These are phyloP conservation scores for Fusarium nodosum DNA, from an alignment of 2,329 filamentous ascomycete genomes.

Conservation along the genomic window DNA sequence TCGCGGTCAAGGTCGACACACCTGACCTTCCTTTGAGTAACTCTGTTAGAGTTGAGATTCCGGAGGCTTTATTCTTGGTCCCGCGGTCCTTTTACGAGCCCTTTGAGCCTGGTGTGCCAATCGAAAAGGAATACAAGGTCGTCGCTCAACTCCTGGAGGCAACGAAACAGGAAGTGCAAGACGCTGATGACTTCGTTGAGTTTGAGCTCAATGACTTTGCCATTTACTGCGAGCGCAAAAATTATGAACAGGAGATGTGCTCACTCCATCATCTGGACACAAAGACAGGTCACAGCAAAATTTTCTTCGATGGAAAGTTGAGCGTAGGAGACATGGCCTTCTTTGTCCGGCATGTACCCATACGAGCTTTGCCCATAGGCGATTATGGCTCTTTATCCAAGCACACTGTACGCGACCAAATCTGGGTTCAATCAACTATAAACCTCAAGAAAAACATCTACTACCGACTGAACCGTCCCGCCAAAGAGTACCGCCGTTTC, in stretches of 20 bases:
- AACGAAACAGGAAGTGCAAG: slow-evolving; percentile 23
- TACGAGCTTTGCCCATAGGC: slow-evolving; percentile 73
- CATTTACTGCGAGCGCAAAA: slow-evolving; percentile 62
- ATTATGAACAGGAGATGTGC: slow-evolving; percentile 64
- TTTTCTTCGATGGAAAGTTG: slow-evolving; percentile 73
- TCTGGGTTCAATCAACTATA: slow-evolving; percentile 73
- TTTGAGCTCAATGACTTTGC: slow-evolving; percentile 70
- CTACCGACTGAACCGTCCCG: slow-evolving; percentile 72
- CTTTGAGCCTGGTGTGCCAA: slow-evolving; percentile 48
- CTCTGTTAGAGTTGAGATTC: slow-evolving; percentile 48
- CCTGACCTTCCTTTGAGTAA: slow-evolving; percentile 2
- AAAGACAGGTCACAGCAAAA: slow-evolving; percentile 51
- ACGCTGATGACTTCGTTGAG: slow-evolving; percentile 57
- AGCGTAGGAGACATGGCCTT: slow-evolving; percentile 57
- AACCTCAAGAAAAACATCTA: slow-evolving; percentile 65
- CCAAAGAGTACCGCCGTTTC: slow-evolving; percentile 72
- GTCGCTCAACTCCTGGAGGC: slow-evolving; percentile 20
- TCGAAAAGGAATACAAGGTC: slow-evolving; percentile 45
- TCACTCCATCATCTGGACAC: slow-evolving; percentile 67
- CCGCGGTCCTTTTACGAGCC: slow-evolving; percentile 53
- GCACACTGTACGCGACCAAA: slow-evolving; percentile 63
- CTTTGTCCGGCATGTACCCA: slow-evolving; percentile 69
- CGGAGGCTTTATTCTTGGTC: slow-evolving; percentile 46
- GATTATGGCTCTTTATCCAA: slow-evolving; percentile 68
- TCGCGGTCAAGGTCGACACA: not conserved